Evolutionary conservation across 2,329 filamentous ascomycete genomes (phyloP).

Genomic region (Trichoderma semiorbis): DNA sequence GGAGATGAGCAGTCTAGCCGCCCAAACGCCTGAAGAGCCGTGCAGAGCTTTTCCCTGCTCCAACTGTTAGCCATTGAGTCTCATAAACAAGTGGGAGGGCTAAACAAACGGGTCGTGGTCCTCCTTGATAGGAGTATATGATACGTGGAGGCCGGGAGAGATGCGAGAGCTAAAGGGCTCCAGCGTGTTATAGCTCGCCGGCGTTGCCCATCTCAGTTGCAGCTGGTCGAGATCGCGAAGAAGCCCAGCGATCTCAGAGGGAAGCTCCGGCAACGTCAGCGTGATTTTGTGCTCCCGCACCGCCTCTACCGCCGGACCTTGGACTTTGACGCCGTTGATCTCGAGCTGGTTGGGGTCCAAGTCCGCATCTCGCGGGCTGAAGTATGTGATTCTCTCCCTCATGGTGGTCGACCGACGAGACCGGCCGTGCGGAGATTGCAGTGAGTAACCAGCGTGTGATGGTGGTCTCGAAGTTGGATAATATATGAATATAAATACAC

Average conservation of each 20-base stretch:
- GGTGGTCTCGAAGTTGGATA: background rate
- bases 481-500: background rate
- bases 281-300: constrained; percentile 79
- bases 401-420: constrained; percentile 43
- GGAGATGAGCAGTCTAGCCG: constrained; percentile 49
- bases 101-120: constrained; percentile 13
- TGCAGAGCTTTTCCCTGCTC: constrained; percentile 51
- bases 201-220: constrained; percentile 74
- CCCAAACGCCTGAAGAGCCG: constrained; percentile 57
- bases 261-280: constrained; percentile 68
- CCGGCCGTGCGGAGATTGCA: background rate
- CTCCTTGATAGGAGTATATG: constrained; percentile 57
- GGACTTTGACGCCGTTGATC: constrained; percentile 54
- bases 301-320: constrained; percentile 56
- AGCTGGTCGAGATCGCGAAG: constrained; percentile 66
- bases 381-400: constrained; percentile 77
- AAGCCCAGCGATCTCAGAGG: constrained; percentile 59
- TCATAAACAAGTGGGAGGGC: background rate
- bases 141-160: constrained; percentile 77
- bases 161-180: constrained; percentile 72
- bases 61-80: background rate
- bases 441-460: too few relatives aligned
- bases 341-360: constrained; percentile 63
- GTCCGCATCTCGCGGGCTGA: constrained; percentile 61
- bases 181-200: constrained; percentile 53